phyloP scores from a whole-genome alignment of 2,329 filamentous ascomycete genomes.

The Hortaea werneckii region DNA sequence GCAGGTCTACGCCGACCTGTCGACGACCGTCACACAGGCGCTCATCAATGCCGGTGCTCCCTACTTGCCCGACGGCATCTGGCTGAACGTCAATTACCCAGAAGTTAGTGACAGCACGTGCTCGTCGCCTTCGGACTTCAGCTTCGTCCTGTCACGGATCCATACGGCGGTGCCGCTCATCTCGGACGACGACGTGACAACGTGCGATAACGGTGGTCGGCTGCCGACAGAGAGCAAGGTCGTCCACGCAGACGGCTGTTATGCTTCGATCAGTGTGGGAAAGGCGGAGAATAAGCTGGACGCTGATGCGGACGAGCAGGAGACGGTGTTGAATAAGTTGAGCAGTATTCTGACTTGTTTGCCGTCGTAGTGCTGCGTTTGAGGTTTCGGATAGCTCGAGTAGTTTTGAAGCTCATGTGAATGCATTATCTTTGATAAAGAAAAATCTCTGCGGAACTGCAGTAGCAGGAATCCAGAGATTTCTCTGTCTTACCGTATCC shows the following conservation, averaged over 20 bases:
- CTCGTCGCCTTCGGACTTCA: constrained; percentile 44
- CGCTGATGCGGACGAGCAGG: constrained; percentile 42
- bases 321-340: constrained; percentile 42
- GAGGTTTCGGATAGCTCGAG: no score
- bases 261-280: constrained; percentile 53
- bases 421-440: no score
- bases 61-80: constrained; percentile 51
- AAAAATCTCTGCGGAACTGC: no score
- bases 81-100: constrained; percentile 62
- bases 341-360: constrained; percentile 39
- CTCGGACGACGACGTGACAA: constrained; percentile 42
- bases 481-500: no score
- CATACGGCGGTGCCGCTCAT: constrained; percentile 32
- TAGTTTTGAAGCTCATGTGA: no score
- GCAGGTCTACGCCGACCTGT: constrained; percentile 54
- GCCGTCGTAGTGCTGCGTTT: constrained; percentile 11
- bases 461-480: no score
- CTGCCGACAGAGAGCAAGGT: constrained; percentile 52
- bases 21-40: constrained; percentile 46
- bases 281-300: constrained; percentile 52
- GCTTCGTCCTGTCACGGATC: constrained; percentile 55
- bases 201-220: constrained; percentile 42
- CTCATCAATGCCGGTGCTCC: constrained; percentile 49
- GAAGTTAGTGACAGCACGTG: constrained; percentile 41
- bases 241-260: constrained; percentile 44